These are phyloP conservation scores for Amaranthus palmeri DNA, from an alignment of 148 eudicot species.

Conservation along the genomic window DNA sequence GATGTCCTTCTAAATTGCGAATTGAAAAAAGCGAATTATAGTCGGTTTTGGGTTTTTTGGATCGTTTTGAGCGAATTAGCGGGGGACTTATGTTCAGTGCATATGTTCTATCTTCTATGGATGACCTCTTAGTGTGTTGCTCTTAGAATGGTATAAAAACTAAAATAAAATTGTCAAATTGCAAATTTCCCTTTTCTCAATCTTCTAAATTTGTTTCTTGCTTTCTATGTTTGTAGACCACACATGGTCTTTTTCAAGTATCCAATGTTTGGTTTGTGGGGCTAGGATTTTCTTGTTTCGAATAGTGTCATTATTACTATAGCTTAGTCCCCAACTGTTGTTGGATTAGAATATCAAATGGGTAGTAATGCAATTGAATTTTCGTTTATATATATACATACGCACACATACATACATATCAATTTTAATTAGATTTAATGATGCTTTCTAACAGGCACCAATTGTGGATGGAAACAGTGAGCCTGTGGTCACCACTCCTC, in stretches of 20 bases:
- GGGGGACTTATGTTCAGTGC: too few relatives aligned
- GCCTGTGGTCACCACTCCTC: slow-evolving; percentile 62
- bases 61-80: too few relatives aligned
- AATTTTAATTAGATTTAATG: not conserved
- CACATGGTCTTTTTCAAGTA: slow-evolving; percentile 13
- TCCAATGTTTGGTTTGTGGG: slow-evolving; percentile 6
- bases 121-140: too few relatives aligned
- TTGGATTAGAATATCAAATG: slow-evolving; percentile 1
- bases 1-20: too few relatives aligned
- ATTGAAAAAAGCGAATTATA: too few relatives aligned
- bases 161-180: not conserved
- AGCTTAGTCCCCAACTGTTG: not conserved
- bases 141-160: not conserved
- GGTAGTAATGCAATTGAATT: not conserved
- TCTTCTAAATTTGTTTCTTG: slow-evolving; percentile 8
- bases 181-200: not conserved
- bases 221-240: slow-evolving; percentile 7
- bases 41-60: too few relatives aligned
- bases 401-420: too few relatives aligned
- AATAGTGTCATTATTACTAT: too few relatives aligned
- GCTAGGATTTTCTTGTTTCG: not conserved
- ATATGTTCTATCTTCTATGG: too few relatives aligned
- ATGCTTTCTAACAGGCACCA: slow-evolving; percentile 43
- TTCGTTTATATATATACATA: too few relatives aligned
- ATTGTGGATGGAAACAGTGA: slow-evolving; percentile 70